These are phyloP conservation scores for Pythium phragmiticola DNA, from an alignment of 352 stramenopile genomes.

Conservation along the genomic window DNA sequence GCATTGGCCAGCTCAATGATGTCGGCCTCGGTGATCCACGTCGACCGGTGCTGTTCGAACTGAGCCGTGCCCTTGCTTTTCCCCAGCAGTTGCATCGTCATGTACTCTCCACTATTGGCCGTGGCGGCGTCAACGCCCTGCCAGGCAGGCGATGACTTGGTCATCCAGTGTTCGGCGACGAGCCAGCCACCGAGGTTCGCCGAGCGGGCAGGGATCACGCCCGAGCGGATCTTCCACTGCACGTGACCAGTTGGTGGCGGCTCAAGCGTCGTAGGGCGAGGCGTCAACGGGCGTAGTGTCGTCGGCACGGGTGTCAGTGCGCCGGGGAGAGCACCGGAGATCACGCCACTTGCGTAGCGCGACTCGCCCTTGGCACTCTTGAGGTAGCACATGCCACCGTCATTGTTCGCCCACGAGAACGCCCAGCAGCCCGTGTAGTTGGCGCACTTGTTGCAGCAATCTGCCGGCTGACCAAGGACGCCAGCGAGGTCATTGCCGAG, in stretches of 20 bases:
- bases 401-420: too few species aligned
- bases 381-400: too few species aligned
- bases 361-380: too few species aligned
- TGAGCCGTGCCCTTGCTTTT: constrained; percentile 39
- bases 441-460: too few species aligned
- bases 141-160: constrained; percentile 71
- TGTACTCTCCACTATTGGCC: constrained; percentile 38
- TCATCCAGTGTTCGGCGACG: constrained; percentile 81
- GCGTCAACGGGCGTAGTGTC: too few species aligned
- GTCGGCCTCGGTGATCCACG: constrained; percentile 57
- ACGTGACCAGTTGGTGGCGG: constrained; percentile 11
- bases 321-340: too few species aligned
- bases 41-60: constrained; percentile 57
- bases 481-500: too few species aligned
- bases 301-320: too few species aligned
- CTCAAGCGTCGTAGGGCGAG: too few species aligned
- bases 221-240: constrained; percentile 31
- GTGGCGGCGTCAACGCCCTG: constrained; percentile 51
- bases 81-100: constrained; percentile 39
- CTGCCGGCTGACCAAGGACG: too few species aligned
- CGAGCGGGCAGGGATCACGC: constrained; percentile 42
- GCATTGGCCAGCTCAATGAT: constrained; percentile 50
- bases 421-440: too few species aligned
- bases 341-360: too few species aligned
- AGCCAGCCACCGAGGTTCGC: constrained; percentile 89